A percentile compares a stretch with the other conserved stretches of the same genome.
phyloP scores from a whole-genome alignment of 306 rosid genomes.

The Biancaea sappan region DNA sequence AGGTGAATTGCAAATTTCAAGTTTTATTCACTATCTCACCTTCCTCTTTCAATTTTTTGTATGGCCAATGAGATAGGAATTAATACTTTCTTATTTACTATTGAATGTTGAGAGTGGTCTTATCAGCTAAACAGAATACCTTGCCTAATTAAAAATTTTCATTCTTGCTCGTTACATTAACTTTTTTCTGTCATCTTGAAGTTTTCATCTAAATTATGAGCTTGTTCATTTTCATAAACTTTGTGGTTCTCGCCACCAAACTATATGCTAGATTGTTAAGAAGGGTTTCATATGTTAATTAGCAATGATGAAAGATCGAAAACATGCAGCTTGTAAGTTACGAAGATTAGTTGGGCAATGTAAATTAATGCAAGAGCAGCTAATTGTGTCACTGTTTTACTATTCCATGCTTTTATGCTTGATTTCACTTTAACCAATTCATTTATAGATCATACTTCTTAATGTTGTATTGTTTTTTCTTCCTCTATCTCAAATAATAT shows the following conservation, averaged over 20 bases:
- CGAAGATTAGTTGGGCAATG: not conserved
- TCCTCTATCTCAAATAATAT: not conserved
- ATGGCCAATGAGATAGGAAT: not conserved
- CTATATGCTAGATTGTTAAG: no score
- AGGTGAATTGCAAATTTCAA: not conserved
- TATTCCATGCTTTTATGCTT: not conserved
- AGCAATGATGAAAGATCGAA: no score
- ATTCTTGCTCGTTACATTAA: not conserved
- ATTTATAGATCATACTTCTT: not conserved
- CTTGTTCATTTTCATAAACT: not conserved
- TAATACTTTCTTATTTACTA: not conserved
- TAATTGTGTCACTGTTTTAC: not conserved
- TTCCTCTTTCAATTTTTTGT: not conserved
- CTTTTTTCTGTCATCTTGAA: not conserved
- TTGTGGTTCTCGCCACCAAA: not conserved
- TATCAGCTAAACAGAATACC: not conserved
- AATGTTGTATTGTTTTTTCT: not conserved
- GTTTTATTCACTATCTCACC: not conserved
- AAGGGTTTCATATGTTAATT: no score
- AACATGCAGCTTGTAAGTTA: not conserved
- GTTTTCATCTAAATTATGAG: not conserved
- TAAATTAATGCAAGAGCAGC: not conserved
- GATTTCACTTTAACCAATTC: not conserved
- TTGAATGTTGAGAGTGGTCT: not conserved
- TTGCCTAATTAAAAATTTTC: not conserved